Percentiles rank a stretch among this genome's conserved stretches.
Conservation (phyloP, 192 early-diverging fungal genomes). For the Coemansia sp. region DNA sequence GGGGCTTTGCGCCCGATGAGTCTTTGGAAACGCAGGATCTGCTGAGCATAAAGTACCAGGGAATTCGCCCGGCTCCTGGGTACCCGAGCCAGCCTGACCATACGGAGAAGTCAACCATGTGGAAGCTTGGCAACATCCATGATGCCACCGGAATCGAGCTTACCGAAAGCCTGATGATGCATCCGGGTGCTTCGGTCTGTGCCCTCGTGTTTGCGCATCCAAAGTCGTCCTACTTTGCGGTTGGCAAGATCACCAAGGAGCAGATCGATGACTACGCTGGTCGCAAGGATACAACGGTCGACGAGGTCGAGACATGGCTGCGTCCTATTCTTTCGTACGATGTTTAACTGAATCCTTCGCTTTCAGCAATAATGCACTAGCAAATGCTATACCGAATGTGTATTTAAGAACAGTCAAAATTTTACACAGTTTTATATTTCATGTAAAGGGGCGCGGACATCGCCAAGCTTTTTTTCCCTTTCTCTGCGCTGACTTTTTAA, state of each 20-base stretch:
- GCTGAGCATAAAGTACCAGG: conserved; percentile 91
- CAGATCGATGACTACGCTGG: conserved; percentile 79
- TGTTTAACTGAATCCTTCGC: conserved; percentile 4
- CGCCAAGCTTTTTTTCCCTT: too few relatives aligned
- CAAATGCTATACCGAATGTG: background rate
- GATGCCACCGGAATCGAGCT: conserved; percentile 80
- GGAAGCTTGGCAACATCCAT: conserved; percentile 79
- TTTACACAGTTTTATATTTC: background rate
- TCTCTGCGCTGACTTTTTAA: too few relatives aligned
- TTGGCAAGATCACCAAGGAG: conserved; percentile 91
- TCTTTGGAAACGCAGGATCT: conserved; percentile 73
- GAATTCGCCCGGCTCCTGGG: conserved; percentile 92
- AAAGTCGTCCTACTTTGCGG: conserved; percentile 87
- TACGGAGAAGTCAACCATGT: conserved; percentile 92
- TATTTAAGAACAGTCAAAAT: background rate
- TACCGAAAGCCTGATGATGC: conserved; percentile 94
- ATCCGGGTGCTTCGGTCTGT: conserved; percentile 86
- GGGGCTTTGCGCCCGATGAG: conserved; percentile 85
- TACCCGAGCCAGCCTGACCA: conserved; percentile 97
- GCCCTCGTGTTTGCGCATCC: conserved; percentile 75
- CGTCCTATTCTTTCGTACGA: conserved; percentile 74
- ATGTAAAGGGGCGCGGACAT: background rate
- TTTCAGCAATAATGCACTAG: background rate
- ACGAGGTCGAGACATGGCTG: conserved; percentile 74
- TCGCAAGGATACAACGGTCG: conserved; percentile 65